Base-by-base conservation (phyloP, 768 basidiomycete genomes). In the Leccinum imitatum region DNA sequence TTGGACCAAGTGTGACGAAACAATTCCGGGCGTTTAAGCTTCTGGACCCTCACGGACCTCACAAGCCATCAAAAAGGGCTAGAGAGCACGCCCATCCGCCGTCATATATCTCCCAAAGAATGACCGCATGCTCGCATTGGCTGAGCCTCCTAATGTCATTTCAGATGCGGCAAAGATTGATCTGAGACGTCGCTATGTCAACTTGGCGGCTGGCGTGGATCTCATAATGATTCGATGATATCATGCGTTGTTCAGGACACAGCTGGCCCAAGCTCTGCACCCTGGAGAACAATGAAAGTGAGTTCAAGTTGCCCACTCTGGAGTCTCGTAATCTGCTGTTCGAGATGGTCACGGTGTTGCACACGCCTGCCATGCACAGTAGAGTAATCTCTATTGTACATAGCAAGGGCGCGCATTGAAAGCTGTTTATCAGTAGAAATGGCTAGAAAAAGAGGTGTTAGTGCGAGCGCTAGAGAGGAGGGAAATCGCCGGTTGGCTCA, bases 331-430 rank as follows among this genome's bases (percentile, higher is more conserved):
- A 39, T 41, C 63, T 63, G 53, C 46, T 15, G 21, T 35, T 37
- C 3, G 53, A 53, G 30, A 58, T 57, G 47, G 30, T 30, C 30
- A 30, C 30, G 30, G 55, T 56, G 61, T 59, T 69, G 67, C 61
- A 61, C 66, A 71, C 64, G 64, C 69, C 58, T 66, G 69, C 62
- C 54, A 61, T 65, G 33, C 68, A 70, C 68, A 64, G 63, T 48
- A 59, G 61, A 69, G 63, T 19, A 67, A 35, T 35, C 65, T 67
- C 65, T 59, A 61, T 48, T 59, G 64, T 60, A 61, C 63, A 71
- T 59, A 3, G 60, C 71, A 73, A 64, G 69, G 63, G 67, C 63
- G 59, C 48, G 59, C 65, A 69, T 68, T 58, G 59, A 59, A 54
- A n/a, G 46, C 48, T 7, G 53, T 47, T 53, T 41, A 52, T 19